A percentile compares a stretch with the other conserved stretches of the same genome.
phyloP scores from a whole-genome alignment of 1,284 basidiomycete genomes.

The Tylopilus orsonianus region DNA sequence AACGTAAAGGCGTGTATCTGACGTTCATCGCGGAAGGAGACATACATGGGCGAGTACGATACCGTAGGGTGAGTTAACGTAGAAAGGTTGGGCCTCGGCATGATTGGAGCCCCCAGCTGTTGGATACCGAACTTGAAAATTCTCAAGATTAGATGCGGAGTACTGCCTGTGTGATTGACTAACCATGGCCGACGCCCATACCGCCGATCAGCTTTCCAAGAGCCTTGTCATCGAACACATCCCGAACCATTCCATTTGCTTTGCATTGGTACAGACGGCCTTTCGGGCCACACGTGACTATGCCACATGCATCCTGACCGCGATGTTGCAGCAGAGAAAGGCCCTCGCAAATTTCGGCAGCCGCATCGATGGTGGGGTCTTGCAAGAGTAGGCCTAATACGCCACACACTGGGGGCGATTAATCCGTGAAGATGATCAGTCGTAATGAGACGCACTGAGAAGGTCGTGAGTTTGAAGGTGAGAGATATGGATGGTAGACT shows the following conservation, averaged over 20 bases:
- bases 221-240: conserved; percentile 88
- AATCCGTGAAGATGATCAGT: not conserved
- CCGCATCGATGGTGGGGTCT: conserved; percentile 74
- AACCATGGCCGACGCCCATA: conserved; percentile 99
- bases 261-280: conserved; percentile 98
- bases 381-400: conserved; percentile 84
- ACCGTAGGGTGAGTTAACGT: conserved; percentile 98
- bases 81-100: conserved; percentile 99
- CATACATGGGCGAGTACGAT: conserved; percentile 97
- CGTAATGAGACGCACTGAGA: conserved; percentile 24
- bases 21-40: not conserved
- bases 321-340: conserved; percentile 90
- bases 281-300: conserved; percentile 94
- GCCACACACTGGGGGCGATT: conserved; percentile 67
- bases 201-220: conserved; percentile 82
- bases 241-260: conserved; percentile 99
- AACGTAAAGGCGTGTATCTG: conserved; percentile 4
- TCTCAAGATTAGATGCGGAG: conserved; percentile 9
- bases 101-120: conserved; percentile 97
- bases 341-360: conserved; percentile 87
- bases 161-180: conserved; percentile 3
- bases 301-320: conserved; percentile 98
- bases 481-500: conserved; percentile 4
- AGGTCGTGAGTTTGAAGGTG: conserved; percentile 5
- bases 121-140: conserved; percentile 82